These are phyloP conservation scores for Viola odorata DNA, from an alignment of 345 rosid species.

Conservation along the genomic window DNA sequence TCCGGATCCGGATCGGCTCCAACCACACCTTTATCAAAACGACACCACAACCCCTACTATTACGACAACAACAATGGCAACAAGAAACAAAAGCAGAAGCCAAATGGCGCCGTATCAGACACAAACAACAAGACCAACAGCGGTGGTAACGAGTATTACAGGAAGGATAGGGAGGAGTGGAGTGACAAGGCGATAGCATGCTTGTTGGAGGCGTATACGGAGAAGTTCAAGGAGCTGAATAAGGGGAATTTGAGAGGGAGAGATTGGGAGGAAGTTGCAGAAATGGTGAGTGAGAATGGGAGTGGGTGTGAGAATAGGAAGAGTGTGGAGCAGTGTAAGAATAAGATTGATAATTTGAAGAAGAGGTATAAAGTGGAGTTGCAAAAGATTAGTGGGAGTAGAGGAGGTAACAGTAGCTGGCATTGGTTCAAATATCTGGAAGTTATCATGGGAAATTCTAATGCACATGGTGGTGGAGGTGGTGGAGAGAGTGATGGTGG, in stretches of 20 bases:
- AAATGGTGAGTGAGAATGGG: constrained; percentile 65
- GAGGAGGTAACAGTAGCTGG: constrained; percentile 50
- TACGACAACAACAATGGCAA: constrained; percentile 5
- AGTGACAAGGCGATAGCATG: constrained; percentile 78
- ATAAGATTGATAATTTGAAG: constrained; percentile 87
- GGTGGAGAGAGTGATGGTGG: constrained; percentile 5
- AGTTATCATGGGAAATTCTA: constrained; percentile 60
- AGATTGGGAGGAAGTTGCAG: constrained; percentile 96
- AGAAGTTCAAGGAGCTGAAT: constrained; percentile 70
- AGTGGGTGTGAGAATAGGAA: constrained; percentile 52
- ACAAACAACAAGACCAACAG: constrained; percentile 2
- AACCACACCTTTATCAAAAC: constrained; percentile 26
- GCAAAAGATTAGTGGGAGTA: constrained; percentile 60
- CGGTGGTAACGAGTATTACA: constrained; percentile 29
- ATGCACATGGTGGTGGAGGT: not conserved
- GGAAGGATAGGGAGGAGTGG: constrained; percentile 96
- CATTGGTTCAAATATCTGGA: constrained; percentile 91
- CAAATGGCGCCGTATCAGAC: not conserved
- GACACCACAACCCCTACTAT: constrained; percentile 10
- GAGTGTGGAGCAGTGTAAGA: constrained; percentile 71
- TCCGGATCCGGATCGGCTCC: constrained; percentile 17
- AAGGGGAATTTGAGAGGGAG: constrained; percentile 82
- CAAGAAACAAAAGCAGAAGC: constrained; percentile 18
- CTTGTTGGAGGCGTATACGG: constrained; percentile 72
- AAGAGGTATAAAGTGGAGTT: constrained; percentile 84